phyloP scores from a whole-genome alignment of 176 grass and related monocot species.

The Triticum urartu region DNA sequence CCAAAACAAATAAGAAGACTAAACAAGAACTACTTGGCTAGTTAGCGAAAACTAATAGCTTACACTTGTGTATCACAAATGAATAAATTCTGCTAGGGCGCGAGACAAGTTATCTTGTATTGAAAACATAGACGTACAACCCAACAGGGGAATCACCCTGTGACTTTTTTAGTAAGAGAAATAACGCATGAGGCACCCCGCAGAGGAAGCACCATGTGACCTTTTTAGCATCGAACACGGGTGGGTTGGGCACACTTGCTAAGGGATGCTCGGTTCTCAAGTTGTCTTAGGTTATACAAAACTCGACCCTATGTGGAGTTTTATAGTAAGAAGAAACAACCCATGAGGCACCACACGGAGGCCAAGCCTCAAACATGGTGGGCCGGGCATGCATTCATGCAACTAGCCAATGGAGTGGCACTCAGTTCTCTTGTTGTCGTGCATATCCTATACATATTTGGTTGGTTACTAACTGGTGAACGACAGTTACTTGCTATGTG shows the following conservation, averaged over 20 bases:
- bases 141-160: not conserved
- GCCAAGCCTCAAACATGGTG: not conserved
- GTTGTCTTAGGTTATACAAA: not conserved
- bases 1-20: not conserved
- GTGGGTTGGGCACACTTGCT: not conserved
- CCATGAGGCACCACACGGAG: not conserved
- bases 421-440: not conserved
- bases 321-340: not conserved
- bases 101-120: not conserved
- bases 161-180: not conserved
- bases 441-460: not conserved
- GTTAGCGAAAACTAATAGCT: not conserved
- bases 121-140: not conserved
- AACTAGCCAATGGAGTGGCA: not conserved
- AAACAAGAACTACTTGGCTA: not conserved
- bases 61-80: not conserved
- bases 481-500: not conserved
- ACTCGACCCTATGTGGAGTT: not conserved
- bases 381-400: not conserved
- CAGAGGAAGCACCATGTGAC: not conserved
- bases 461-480: not conserved
- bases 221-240: not conserved
- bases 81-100: not conserved
- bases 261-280: not conserved
- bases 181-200: not conserved